These are phyloP conservation scores for Xylariaceae sp. DNA, from an alignment of 2,329 filamentous ascomycete genomes.

Conservation along the genomic window DNA sequence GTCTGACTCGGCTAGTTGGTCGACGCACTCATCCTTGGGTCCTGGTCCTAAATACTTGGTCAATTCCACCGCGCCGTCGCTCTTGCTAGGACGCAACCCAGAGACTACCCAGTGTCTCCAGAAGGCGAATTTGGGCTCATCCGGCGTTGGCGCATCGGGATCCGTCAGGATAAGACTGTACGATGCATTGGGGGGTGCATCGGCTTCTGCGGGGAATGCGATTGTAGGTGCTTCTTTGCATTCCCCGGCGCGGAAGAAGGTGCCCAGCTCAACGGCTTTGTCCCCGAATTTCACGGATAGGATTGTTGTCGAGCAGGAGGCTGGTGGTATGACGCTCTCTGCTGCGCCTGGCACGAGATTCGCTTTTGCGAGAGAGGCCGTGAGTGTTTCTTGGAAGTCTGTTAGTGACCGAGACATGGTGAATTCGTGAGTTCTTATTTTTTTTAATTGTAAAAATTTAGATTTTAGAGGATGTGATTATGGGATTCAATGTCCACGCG, in stretches of 20 bases:
- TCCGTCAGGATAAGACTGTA: constrained; percentile 52
- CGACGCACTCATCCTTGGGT: constrained; percentile 44
- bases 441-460: too few species aligned
- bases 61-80: constrained; percentile 26
- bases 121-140: constrained; percentile 53
- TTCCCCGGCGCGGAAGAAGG: constrained; percentile 40
- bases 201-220: constrained; percentile 34
- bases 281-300: constrained; percentile 38
- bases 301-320: constrained; percentile 41
- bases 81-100: constrained; percentile 35
- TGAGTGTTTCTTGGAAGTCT: constrained; percentile 25
- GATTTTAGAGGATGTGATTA: too few species aligned
- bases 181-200: constrained; percentile 27
- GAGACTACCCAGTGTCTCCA: constrained; percentile 54
- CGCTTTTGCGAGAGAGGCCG: constrained; percentile 35
- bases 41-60: constrained; percentile 45
- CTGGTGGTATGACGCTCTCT: constrained; percentile 38
- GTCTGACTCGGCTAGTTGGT: too few species aligned
- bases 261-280: constrained; percentile 36
- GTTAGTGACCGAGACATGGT: constrained; percentile 12
- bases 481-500: too few species aligned
- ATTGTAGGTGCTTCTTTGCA: constrained; percentile 38
- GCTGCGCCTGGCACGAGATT: constrained; percentile 41
- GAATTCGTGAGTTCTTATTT: too few species aligned
- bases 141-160: constrained; percentile 54